Base-by-base conservation (phyloP, 371 early-diverging fungal species). In the Apophysomyces sp. region DNA sequence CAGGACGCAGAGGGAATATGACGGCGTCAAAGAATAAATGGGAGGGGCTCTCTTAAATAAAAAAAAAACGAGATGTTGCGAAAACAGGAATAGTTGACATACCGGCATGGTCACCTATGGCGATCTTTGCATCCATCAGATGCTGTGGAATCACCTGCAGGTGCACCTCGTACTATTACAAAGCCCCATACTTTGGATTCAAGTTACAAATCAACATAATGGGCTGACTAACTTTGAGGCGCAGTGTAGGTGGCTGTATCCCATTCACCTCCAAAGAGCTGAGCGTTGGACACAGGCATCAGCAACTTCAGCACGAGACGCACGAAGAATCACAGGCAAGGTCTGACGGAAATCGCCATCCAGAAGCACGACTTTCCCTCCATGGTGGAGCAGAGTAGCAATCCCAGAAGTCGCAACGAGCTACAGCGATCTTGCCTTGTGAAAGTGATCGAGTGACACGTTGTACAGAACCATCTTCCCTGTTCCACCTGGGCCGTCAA, bases 131-230 rank as follows among this genome's bases (percentile, higher is more conserved):
- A 6, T 4, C 30, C 36, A 60, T 57, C 3, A 57, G 9, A 40
- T 40, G 21, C n/a, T 4, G 27, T n/a, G 40, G 39, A 57, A 24
- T 27, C 3, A n/a, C 26, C 52, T 37, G 27, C 56, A 57, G 29
- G 67, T 69, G 0, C 68, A 54, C 3, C 66, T 18, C 9, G 63
- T 69, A 6, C 72, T 64, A 58, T 69, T 68, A 66, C 70, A 72
- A 3, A 72, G 62, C 8, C 68, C 65, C 16, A 9, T 16, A 15
- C 7, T 32, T 13, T 0, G 61, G 62, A 21, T 68, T 29, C 13
- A 74, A 44, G 36, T 69, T 74, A 2, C 71, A 52, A 3, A 75
- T 26, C 21, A 71, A 63, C 40, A 71, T 66, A 36, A 74, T 60
- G 24, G 72, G 72, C 15, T 54, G 54, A 3, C 67, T 55, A 15